Evolutionary conservation across 306 rosid species (phyloP), one percentile per base, ranked within the genome.

Genomic region (Morella rubra): DNA sequence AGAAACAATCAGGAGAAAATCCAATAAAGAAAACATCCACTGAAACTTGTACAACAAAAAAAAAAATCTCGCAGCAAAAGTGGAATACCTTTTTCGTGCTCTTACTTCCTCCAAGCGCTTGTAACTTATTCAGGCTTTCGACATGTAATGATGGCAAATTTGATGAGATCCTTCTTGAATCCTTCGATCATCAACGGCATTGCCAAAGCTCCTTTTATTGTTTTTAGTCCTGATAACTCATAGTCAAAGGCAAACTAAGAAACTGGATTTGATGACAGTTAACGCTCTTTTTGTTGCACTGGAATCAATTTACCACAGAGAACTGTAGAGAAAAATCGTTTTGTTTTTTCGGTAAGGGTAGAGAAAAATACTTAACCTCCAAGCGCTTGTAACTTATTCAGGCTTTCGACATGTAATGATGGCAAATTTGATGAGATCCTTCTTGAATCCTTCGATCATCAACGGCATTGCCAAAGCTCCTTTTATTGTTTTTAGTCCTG

Each of bases 381-480:
- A 59, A 47, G 60, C 55, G 40, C 24, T 9, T 0, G 13, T 4
- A n/a, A 22, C 13, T 50, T 64, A 79, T 61, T 80, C 73, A 4
- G 92, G 96, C 84, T 92, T 94, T 76, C 86, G 84, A 79, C 97
- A 91, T 0, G 97, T 89, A 72, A 94, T 86, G 32, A 94, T 85
- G 58, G 95, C 82, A 87, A 86, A 95, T 76, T 92, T 95, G 22
- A 95, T 95, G 0, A 95, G 73, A 78, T 73, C 95, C 77, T 90
- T 95, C 82, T 85, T 84, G 90, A 42, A 94, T 78, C 98, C 98
- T 82, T 90, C 81, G 12, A 88, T 95, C 98, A 95, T 95, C 86
- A 81, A 78, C 14, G 98, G 96, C 96, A 95, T 89, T n/a, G 92
- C 98, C 73, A 92, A 67, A 6, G 98, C 98, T 83, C 98, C 96